Evolutionary conservation across 2,329 filamentous ascomycete genomes (phyloP).

Genomic region (Paecilomyces sp.): DNA sequence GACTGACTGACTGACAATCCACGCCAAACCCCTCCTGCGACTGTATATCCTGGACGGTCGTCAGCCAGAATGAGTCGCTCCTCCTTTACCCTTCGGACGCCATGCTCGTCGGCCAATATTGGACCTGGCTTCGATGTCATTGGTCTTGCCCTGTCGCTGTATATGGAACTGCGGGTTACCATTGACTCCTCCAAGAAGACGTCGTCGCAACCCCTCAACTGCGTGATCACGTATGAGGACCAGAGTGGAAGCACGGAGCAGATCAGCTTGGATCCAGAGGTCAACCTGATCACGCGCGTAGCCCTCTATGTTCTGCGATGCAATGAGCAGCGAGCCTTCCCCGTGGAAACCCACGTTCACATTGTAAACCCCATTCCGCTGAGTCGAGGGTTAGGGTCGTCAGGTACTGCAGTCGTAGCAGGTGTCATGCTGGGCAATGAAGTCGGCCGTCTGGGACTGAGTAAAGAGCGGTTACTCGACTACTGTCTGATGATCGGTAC

Average conservation of each 20-base stretch:
- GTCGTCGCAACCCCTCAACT: constrained; percentile 48
- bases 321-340: constrained; percentile 79
- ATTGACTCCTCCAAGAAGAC: constrained; percentile 51
- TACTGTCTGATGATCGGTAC: constrained; percentile 93
- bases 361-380: constrained; percentile 94
- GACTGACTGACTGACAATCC: background rate
- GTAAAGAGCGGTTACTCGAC: constrained; percentile 78
- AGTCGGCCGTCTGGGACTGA: constrained; percentile 70
- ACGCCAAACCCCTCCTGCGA: background rate
- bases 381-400: constrained; percentile 87
- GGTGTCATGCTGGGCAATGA: constrained; percentile 91
- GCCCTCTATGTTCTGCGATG: constrained; percentile 92
- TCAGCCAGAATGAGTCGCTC: constrained; percentile 9
- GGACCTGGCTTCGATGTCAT: constrained; percentile 97
- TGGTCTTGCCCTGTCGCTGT: constrained; percentile 83
- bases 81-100: constrained; percentile 67
- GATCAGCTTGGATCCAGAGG: constrained; percentile 75
- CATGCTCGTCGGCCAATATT: constrained; percentile 95
- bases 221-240: constrained; percentile 84
- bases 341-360: constrained; percentile 79
- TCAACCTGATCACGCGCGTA: constrained; percentile 88
- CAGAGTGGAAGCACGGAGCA: constrained; percentile 62
- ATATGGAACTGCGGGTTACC: constrained; percentile 81
- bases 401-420: constrained; percentile 88
- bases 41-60: background rate